Evolutionary conservation across 1,139 yeast species (phyloP).

Genomic region (Saccharomyces hybrid): DNA sequence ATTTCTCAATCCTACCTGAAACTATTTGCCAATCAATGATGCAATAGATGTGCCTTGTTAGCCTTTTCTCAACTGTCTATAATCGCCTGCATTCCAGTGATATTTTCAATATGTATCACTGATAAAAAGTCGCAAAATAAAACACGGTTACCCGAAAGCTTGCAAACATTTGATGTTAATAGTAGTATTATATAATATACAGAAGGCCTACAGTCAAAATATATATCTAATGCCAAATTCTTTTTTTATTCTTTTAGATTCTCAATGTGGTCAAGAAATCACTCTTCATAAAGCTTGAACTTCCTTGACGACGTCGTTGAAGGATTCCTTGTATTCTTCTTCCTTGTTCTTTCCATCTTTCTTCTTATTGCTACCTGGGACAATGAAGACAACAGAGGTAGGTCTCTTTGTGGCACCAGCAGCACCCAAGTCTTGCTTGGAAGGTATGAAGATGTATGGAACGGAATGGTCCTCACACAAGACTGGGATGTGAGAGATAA

Average conservation of each 20-base stretch:
- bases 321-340: slow-evolving; percentile 87
- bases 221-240: neutral
- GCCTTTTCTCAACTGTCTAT: too few species aligned
- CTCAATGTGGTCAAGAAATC: neutral
- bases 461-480: slow-evolving; percentile 90
- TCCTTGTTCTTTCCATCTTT: slow-evolving; percentile 71
- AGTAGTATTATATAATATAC: neutral
- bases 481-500: slow-evolving; percentile 93
- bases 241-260: neutral
- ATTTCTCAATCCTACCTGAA: slow-evolving; percentile 2
- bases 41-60: too few species aligned
- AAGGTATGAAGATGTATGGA: slow-evolving; percentile 88
- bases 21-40: too few species aligned
- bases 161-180: neutral
- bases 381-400: slow-evolving; percentile 94
- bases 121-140: neutral
- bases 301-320: slow-evolving; percentile 92
- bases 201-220: slow-evolving; percentile 1
- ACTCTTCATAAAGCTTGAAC: slow-evolving; percentile 36
- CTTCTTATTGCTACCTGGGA: slow-evolving; percentile 90
- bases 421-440: slow-evolving; percentile 95
- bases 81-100: too few species aligned
- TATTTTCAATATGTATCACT: too few species aligned
- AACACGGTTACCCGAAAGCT: neutral
- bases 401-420: slow-evolving; percentile 99